These are phyloP conservation scores for Trichoderma hamatum DNA, from an alignment of 2,329 filamentous ascomycete species.

Conservation along the genomic window DNA sequence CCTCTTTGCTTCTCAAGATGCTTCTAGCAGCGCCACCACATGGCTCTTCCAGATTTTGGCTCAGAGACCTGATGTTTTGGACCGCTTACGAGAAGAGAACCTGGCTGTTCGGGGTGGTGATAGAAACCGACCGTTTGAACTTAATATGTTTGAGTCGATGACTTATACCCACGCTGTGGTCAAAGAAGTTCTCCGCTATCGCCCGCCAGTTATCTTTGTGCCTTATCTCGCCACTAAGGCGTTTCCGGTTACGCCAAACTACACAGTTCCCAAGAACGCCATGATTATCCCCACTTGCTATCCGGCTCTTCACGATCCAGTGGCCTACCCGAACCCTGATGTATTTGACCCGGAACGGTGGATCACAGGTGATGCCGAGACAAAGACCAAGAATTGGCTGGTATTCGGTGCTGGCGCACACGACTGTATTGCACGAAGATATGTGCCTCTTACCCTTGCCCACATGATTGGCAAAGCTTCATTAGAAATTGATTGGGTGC, in stretches of 20 bases:
- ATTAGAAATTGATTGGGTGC: conserved; percentile 15
- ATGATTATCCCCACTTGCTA: conserved; percentile 15
- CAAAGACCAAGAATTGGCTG: conserved; percentile 18
- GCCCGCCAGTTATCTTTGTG: conserved; percentile 17
- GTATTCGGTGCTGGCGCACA: conserved; percentile 15
- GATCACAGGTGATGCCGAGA: conserved; percentile 19
- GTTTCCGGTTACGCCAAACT: conserved; percentile 13
- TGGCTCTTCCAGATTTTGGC: conserved; percentile 22
- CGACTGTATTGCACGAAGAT: conserved; percentile 17
- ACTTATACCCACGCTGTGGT: conserved; percentile 16
- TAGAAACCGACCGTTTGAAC: neutral
- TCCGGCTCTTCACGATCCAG: conserved; percentile 16
- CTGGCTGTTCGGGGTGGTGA: conserved; percentile 9
- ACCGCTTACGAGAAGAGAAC: conserved; percentile 13
- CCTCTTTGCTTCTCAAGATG: conserved; percentile 21
- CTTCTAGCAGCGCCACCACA: conserved; percentile 15
- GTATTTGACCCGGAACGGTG: conserved; percentile 10
- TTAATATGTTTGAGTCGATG: conserved; percentile 13
- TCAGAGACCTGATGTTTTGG: conserved; percentile 15
- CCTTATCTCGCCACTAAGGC: conserved; percentile 11
- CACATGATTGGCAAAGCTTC: conserved; percentile 16
- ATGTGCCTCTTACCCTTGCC: conserved; percentile 15
- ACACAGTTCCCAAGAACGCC: conserved; percentile 19
- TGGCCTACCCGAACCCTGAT: conserved; percentile 7
- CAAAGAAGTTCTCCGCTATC: conserved; percentile 15